Conservation (phyloP, 2,329 filamentous ascomycete species). For the Teratosphaeriaceae sp. region DNA sequence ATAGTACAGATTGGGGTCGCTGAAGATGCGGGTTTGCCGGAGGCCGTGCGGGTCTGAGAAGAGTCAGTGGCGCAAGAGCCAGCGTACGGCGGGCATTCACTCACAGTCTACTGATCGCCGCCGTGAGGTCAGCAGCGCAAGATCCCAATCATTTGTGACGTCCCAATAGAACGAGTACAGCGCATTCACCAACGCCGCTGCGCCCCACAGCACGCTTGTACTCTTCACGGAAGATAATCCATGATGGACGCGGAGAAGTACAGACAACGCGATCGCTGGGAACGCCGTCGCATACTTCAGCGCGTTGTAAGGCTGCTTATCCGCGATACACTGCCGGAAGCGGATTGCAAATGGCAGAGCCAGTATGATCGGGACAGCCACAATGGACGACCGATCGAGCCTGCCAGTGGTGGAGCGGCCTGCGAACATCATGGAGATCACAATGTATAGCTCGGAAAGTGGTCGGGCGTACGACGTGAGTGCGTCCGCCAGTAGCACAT, state of each 20-base stretch:
- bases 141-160: conserved; percentile 91
- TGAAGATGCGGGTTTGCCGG: conserved; percentile 66
- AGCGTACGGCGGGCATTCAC: too few relatives aligned
- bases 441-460: conserved; percentile 81
- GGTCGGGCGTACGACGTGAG: conserved; percentile 93
- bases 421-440: conserved; percentile 75
- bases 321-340: conserved; percentile 83
- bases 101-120: conserved; percentile 3
- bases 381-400: conserved; percentile 76
- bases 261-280: conserved; percentile 69
- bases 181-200: conserved; percentile 60
- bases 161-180: conserved; percentile 99
- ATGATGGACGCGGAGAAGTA: conserved; percentile 11
- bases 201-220: conserved; percentile 15
- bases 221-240: not conserved
- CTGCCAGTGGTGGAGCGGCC: conserved; percentile 50
- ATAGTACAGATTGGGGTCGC: conserved; percentile 72
- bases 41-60: conserved; percentile 71
- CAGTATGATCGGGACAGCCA: conserved; percentile 83
- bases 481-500: conserved; percentile 88
- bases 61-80: too few relatives aligned
- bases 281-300: conserved; percentile 92
- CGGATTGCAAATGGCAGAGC: conserved; percentile 78
- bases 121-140: conserved; percentile 63
- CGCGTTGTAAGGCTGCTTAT: conserved; percentile 81